Evolutionary conservation across 139 green algal species (phyloP), one percentile per base, ranked within the genome.

Genomic region (Zygnema circumcarinatum): DNA sequence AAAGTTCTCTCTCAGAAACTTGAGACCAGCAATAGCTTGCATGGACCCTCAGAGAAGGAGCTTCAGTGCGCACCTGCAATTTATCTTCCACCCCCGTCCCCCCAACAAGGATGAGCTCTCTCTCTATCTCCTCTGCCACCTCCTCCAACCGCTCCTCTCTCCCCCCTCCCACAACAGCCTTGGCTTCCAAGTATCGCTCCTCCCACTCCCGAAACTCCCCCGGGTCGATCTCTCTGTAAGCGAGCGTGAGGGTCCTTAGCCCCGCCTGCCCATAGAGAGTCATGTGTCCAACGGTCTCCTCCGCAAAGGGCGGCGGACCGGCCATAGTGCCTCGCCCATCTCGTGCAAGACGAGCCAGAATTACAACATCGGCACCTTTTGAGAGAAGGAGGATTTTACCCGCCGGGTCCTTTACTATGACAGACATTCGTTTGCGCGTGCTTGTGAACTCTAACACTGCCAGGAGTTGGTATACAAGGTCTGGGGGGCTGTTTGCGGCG

Each of bases 41-140:
- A n/a, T n/a, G n/a, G n/a, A n/a, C n/a, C n/a, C n/a, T n/a, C n/a
- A n/a, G n/a, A n/a, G n/a, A n/a, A n/a, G n/a, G n/a, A n/a, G n/a
- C n/a, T n/a, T n/a, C n/a, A n/a, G 29, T 52, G 22, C 97, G 95
- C 42, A 97, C 93, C 85, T 94, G 92, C 39, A 99, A 94, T 93
- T 99, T 98, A 93, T 99, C 97, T 92, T 99, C 97, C 76, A 99
- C 98, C 47, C 96, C 97, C 20, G 96, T 99, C 62, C 95, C 95
- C 35, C 96, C 96, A 69, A 98, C 90, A 31, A 98, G 93, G 25
- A 67, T 82, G 35, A 94, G 91, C 1, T 92, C 85, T 16, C 75
- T 86, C 84, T 96, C 93, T 31, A 93, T 90, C 67, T 87, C 72
- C 35, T 93, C 88, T 32, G 85, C 90, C 33, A 68, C 90, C 0